phyloP scores from a whole-genome alignment of 352 stramenopile species.

The Phytophthora multivora region DNA sequence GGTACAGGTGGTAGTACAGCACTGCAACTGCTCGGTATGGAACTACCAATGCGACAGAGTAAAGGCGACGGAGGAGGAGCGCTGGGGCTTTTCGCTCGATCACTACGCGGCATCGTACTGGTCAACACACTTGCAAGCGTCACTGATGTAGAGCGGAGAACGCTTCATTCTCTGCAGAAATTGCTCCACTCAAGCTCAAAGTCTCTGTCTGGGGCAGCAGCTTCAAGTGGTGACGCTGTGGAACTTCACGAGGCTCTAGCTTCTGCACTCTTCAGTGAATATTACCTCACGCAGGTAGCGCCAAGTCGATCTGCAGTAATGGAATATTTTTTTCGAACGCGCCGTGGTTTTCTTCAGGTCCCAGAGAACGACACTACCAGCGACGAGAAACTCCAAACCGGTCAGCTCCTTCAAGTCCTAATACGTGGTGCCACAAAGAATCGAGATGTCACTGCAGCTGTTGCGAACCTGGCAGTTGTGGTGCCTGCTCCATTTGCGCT shows the following conservation, averaged over 20 bases:
- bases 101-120: slow-evolving; percentile 59
- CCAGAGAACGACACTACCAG: not conserved
- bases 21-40: slow-evolving; percentile 50
- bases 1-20: slow-evolving; percentile 58
- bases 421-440: slow-evolving; percentile 59
- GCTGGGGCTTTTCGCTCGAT: slow-evolving; percentile 46
- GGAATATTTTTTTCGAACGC: slow-evolving; percentile 57
- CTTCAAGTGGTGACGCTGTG: slow-evolving; percentile 16
- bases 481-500: slow-evolving; percentile 46
- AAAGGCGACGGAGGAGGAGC: slow-evolving; percentile 19
- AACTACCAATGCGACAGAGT: slow-evolving; percentile 40
- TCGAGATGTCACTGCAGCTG: slow-evolving; percentile 23
- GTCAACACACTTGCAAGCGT: slow-evolving; percentile 49
- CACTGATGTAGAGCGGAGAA: slow-evolving; percentile 30
- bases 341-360: slow-evolving; percentile 51
- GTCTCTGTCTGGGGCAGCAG: not conserved
- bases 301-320: slow-evolving; percentile 47
- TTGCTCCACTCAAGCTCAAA: slow-evolving; percentile 12
- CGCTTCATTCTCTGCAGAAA: slow-evolving; percentile 25
- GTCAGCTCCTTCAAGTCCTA: slow-evolving; percentile 41
- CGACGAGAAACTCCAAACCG: slow-evolving; percentile 10
- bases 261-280: slow-evolving; percentile 55
- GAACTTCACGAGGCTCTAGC: slow-evolving; percentile 62
- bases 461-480: slow-evolving; percentile 36
- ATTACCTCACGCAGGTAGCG: slow-evolving; percentile 63